These are phyloP conservation scores for Grammothele lineata DNA, from an alignment of 768 basidiomycete species.

Conservation along the genomic window DNA sequence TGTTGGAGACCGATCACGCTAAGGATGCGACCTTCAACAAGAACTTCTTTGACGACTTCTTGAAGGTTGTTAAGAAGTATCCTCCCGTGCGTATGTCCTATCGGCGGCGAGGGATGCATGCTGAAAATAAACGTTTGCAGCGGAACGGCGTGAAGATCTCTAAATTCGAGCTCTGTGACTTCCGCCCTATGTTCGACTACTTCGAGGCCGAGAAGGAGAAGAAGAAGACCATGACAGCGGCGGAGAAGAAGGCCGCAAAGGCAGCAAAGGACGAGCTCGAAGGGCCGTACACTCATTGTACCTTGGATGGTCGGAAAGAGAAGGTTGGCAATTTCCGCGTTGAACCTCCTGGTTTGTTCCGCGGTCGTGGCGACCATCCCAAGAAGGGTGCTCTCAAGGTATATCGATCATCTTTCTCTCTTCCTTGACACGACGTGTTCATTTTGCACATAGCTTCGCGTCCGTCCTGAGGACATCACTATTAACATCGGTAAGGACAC, in stretches of 20 bases:
- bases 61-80: slow-evolving; percentile 66
- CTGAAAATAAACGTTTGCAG: slow-evolving; percentile 31
- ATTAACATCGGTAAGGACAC: slow-evolving; percentile 84
- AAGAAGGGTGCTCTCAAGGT: slow-evolving; percentile 96
- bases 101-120: slow-evolving; percentile 5
- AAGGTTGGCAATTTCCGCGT: slow-evolving; percentile 98
- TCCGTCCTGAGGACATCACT: slow-evolving; percentile 92
- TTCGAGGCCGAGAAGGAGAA: slow-evolving; percentile 90
- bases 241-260: slow-evolving; percentile 91
- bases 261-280: slow-evolving; percentile 81
- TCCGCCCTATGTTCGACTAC: slow-evolving; percentile 90
- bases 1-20: slow-evolving; percentile 91
- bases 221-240: slow-evolving; percentile 80
- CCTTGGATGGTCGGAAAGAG: slow-evolving; percentile 95
- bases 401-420: neutral
- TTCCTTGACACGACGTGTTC: neutral
- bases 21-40: slow-evolving; percentile 84
- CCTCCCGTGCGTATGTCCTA: slow-evolving; percentile 65
- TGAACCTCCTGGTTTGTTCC: slow-evolving; percentile 97
- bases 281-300: slow-evolving; percentile 77
- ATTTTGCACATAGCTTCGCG: slow-evolving; percentile 55
- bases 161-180: slow-evolving; percentile 81
- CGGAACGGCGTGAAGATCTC: slow-evolving; percentile 71
- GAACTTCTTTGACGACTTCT: slow-evolving; percentile 95
- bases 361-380: slow-evolving; percentile 97